These are phyloP conservation scores for Colletotrichum eremochloae DNA, from an alignment of 2,329 filamentous ascomycete species.

Conservation along the genomic window DNA sequence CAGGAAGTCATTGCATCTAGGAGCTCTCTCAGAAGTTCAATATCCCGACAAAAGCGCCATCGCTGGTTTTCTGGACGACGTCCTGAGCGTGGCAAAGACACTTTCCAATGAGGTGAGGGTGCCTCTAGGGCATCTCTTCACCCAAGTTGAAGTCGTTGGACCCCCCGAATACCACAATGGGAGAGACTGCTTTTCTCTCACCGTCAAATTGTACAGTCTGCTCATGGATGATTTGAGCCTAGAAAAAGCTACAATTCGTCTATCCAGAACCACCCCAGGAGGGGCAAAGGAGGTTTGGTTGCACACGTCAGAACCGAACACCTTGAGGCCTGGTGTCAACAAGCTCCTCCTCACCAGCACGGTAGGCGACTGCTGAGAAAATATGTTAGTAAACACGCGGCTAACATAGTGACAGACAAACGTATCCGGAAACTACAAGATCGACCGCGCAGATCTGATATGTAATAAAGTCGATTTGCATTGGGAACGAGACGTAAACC, in stretches of 20 bases:
- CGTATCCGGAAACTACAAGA: slow-evolving; percentile 79
- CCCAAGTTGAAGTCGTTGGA: slow-evolving; percentile 74
- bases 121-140: slow-evolving; percentile 81
- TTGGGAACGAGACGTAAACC: slow-evolving; percentile 71
- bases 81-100: slow-evolving; percentile 60
- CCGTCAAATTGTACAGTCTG: slow-evolving; percentile 77
- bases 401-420: slow-evolving; percentile 63
- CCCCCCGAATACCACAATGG: slow-evolving; percentile 77
- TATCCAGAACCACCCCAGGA: slow-evolving; percentile 43
- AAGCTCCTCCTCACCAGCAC: slow-evolving; percentile 46
- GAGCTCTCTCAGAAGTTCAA: slow-evolving; percentile 42
- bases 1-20: slow-evolving; percentile 48
- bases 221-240: slow-evolving; percentile 78
- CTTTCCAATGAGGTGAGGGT: slow-evolving; percentile 73
- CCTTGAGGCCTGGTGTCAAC: slow-evolving; percentile 68
- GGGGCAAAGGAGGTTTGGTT: slow-evolving; percentile 64
- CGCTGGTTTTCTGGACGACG: slow-evolving; percentile 61
- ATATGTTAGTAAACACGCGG: background rate
- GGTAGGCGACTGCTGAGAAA: slow-evolving; percentile 46
- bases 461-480: slow-evolving; percentile 74
- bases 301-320: slow-evolving; percentile 51
- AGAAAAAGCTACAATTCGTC: slow-evolving; percentile 61
- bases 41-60: slow-evolving; percentile 55
- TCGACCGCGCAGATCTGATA: slow-evolving; percentile 78
- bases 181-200: slow-evolving; percentile 81